A percentile compares a stretch with the other conserved stretches of the same genome.
phyloP scores from a whole-genome alignment of 768 basidiomycete species.

The Rhizopogon rudus region DNA sequence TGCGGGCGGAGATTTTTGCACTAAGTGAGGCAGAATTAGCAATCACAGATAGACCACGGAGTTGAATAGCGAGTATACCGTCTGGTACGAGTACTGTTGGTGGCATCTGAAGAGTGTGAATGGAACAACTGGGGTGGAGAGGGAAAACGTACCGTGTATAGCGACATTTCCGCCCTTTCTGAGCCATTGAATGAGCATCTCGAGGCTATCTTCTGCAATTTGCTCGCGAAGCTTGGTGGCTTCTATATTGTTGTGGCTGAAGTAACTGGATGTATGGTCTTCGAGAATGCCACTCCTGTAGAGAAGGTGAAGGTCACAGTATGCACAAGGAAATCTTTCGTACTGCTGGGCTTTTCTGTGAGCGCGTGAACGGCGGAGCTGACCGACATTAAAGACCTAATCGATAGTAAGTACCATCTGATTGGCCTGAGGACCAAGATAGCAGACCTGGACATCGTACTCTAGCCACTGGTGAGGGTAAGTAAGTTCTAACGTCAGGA shows the following conservation, averaged over 20 bases:
- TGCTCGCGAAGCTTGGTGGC: conserved; percentile 74
- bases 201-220: conserved; percentile 87
- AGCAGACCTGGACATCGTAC: conserved; percentile 85
- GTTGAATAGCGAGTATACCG: conserved; percentile 41
- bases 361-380: conserved; percentile 84
- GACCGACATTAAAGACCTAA: conserved; percentile 97
- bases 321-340: conserved; percentile 13
- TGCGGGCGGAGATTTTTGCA: conserved; percentile 77
- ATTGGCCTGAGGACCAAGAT: not conserved
- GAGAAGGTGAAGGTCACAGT: not conserved
- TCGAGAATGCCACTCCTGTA: conserved; percentile 76
- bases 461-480: conserved; percentile 81
- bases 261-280: conserved; percentile 88
- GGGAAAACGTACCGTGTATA: conserved; percentile 71
- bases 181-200: conserved; percentile 93
- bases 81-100: conserved; percentile 80
- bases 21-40: conserved; percentile 32
- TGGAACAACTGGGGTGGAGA: not conserved
- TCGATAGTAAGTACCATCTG: not conserved
- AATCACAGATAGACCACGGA: not conserved
- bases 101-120: conserved; percentile 64
- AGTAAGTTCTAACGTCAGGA: not conserved
- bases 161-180: conserved; percentile 95
- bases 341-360: conserved; percentile 73
- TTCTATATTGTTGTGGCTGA: conserved; percentile 79